Conservation (phyloP, 1,284 basidiomycete genomes). For the Neonothopanus nambi region DNA sequence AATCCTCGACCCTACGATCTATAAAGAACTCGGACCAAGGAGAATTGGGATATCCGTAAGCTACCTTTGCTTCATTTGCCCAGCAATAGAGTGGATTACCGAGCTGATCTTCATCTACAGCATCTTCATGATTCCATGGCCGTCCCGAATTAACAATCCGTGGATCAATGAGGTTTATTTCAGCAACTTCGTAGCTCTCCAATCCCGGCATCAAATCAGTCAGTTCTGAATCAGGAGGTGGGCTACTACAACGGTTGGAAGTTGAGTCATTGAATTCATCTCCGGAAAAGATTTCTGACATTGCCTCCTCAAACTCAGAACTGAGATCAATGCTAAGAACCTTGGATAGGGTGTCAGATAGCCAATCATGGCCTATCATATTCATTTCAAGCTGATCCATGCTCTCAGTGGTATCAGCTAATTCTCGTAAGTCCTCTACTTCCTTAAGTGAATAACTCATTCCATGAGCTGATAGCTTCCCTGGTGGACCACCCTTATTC, state of each 20-base stretch:
- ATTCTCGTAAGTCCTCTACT: background rate
- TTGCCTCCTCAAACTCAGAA: background rate
- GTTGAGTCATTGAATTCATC: background rate
- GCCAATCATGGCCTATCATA: background rate
- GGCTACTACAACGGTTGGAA: background rate
- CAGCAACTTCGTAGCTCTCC: too few relatives aligned
- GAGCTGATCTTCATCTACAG: background rate
- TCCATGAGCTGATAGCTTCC: background rate
- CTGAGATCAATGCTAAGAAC: background rate
- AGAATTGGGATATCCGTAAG: slow-evolving; percentile 2
- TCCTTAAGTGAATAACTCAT: background rate
- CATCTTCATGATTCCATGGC: background rate
- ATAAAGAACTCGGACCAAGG: slow-evolving; percentile 5
- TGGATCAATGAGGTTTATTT: background rate
- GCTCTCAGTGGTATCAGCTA: background rate
- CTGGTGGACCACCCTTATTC: slow-evolving; percentile 6
- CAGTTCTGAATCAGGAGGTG: background rate
- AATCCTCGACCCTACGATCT: background rate
- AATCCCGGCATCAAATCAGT: background rate
- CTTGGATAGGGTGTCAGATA: background rate
- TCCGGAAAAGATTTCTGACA: slow-evolving; percentile 1
- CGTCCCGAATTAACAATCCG: background rate
- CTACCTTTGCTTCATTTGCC: background rate
- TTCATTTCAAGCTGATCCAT: background rate
- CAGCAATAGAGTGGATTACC: background rate